Conservation (phyloP, 805 yeast genomes). For the Lipomyces japonicus region DNA sequence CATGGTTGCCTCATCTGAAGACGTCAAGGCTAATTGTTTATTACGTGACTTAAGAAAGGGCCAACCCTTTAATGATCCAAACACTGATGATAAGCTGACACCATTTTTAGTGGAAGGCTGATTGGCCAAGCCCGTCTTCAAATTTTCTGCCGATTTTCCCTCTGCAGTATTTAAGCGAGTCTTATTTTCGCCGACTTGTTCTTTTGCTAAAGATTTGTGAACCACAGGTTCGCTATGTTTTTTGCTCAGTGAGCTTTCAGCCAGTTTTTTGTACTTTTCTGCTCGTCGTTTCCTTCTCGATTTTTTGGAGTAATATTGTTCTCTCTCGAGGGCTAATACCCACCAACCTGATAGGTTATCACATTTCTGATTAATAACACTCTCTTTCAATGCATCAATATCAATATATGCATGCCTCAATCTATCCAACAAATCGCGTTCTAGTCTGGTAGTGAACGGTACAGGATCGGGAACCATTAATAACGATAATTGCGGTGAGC, state of each 20-base stretch:
- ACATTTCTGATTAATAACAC: constrained; percentile 57
- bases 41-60: background rate
- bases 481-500: constrained; percentile 41
- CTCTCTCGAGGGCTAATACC: constrained; percentile 59
- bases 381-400: constrained; percentile 53
- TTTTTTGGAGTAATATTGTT: constrained; percentile 34
- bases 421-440: constrained; percentile 56
- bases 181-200: no score
- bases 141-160: no score
- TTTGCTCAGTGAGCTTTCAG: constrained; percentile 11
- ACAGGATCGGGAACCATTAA: constrained; percentile 39
- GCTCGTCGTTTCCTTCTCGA: constrained; percentile 21
- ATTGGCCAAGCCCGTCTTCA: no score
- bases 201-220: no score
- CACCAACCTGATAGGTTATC: constrained; percentile 74
- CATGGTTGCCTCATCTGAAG: no score
- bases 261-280: background rate
- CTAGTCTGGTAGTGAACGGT: constrained; percentile 59
- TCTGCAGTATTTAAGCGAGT: no score
- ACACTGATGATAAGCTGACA: no score
- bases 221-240: background rate
- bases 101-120: no score
- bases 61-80: no score
- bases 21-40: no score
- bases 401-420: constrained; percentile 62